Evolutionary conservation across 805 yeast species (phyloP).

Genomic region (Crinitomyces ghanaensis): DNA sequence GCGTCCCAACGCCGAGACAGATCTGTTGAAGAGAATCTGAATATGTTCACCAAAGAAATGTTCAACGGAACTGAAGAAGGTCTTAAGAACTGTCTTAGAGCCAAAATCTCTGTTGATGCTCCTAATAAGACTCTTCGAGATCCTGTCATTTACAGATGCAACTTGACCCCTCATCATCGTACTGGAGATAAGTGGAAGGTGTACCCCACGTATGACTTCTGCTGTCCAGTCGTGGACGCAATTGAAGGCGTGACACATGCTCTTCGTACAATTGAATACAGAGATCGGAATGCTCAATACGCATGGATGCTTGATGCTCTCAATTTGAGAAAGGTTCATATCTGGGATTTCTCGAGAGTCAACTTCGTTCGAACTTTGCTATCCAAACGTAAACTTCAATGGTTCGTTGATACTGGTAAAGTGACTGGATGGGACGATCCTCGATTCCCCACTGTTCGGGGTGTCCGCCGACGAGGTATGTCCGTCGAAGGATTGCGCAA

Average conservation of each 20-base stretch:
- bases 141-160: slow-evolving; percentile 96
- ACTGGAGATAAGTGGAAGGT: slow-evolving; percentile 90
- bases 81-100: slow-evolving; percentile 84
- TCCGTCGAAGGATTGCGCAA: slow-evolving; percentile 93
- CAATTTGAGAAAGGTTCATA: slow-evolving; percentile 78
- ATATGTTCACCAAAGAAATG: slow-evolving; percentile 84
- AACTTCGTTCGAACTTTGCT: slow-evolving; percentile 92
- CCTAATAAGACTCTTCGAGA: slow-evolving; percentile 93
- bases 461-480: slow-evolving; percentile 99
- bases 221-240: slow-evolving; percentile 94
- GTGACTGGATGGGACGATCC: slow-evolving; percentile 98
- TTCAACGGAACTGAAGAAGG: slow-evolving; percentile 89
- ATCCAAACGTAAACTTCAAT: slow-evolving; percentile 95
- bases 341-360: slow-evolving; percentile 97
- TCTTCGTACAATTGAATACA: slow-evolving; percentile 93
- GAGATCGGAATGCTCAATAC: slow-evolving; percentile 97
- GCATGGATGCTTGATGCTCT: slow-evolving; percentile 87
- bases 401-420: slow-evolving; percentile 90
- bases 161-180: slow-evolving; percentile 95
- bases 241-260: slow-evolving; percentile 97
- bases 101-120: slow-evolving; percentile 87
- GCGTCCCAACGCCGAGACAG: slow-evolving; percentile 88
- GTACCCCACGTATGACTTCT: slow-evolving; percentile 98
- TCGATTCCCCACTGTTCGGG: slow-evolving; percentile 98
- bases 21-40: slow-evolving; percentile 82